Evolutionary conservation across 2,329 filamentous ascomycete genomes (phyloP).

Genomic region (Aspergillus sp.): DNA sequence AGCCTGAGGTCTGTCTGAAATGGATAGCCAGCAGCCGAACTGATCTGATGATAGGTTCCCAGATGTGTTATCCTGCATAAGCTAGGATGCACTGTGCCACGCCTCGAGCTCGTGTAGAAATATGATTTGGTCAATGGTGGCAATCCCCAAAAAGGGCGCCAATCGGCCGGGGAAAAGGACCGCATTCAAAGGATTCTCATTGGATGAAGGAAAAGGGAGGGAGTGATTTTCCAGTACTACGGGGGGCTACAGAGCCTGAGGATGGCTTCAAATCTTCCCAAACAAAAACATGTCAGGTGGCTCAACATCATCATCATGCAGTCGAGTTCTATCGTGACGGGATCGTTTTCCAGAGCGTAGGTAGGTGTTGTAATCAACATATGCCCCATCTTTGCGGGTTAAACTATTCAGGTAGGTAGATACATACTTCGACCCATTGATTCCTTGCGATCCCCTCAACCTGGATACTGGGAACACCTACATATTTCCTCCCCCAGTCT

Average conservation of each 20-base stretch:
- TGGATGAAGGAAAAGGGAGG: background rate
- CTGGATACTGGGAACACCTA: background rate
- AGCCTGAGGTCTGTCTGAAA: background rate
- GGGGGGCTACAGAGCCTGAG: background rate
- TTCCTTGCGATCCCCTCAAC: background rate
- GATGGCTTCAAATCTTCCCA: no score
- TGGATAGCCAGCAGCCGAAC: conserved; percentile 6
- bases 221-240: background rate
- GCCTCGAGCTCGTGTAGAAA: conserved; percentile 22
- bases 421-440: background rate
- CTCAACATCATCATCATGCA: background rate
- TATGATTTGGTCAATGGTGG: conserved; percentile 18
- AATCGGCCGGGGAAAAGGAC: conserved; percentile 9
- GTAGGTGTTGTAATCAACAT: background rate
- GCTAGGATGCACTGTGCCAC: conserved; percentile 13
- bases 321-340: background rate
- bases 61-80: conserved; percentile 16
- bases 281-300: background rate
- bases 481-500: background rate
- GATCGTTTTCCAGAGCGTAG: background rate
- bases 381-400: background rate
- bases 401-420: background rate
- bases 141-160: conserved; percentile 8
- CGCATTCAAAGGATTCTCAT: background rate
- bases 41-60: conserved; percentile 20